A percentile compares a stretch with the other conserved stretches of the same genome.
phyloP scores from a whole-genome alignment of 2,329 filamentous ascomycete species.

The Dactylonectria estremocensis region DNA sequence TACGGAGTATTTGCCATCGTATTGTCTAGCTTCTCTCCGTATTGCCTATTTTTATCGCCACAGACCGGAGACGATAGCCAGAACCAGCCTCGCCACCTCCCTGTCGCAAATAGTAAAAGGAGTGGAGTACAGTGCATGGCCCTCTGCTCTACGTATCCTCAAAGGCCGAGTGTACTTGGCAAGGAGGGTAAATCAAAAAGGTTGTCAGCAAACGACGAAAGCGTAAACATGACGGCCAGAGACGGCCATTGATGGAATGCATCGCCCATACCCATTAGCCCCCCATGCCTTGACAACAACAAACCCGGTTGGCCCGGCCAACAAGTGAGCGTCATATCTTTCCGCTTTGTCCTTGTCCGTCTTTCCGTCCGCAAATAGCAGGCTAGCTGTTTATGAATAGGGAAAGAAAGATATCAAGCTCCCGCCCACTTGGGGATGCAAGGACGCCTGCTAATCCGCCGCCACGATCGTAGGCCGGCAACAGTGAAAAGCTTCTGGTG shows the following conservation, averaged over 20 bases:
- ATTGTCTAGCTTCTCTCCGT: not conserved
- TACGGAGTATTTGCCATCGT: too few species aligned
- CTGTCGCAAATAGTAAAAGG: not conserved
- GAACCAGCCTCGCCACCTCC: not conserved
- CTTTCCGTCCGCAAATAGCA: not conserved
- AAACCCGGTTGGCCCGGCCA: not conserved
- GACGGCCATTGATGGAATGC: constrained; percentile 19
- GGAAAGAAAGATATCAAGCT: constrained; percentile 2
- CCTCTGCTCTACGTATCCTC: not conserved
- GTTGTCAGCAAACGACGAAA: not conserved
- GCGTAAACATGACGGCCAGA: not conserved
- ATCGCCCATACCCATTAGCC: not conserved
- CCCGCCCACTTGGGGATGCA: not conserved
- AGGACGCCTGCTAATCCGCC: constrained; percentile 12
- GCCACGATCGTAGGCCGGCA: constrained; percentile 15
- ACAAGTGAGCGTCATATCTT: not conserved
- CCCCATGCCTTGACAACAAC: constrained; percentile 6
- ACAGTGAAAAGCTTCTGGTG: constrained; percentile 23
- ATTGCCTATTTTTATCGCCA: not conserved
- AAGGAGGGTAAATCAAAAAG: not conserved
- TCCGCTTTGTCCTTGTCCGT: not conserved
- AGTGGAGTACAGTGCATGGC: not conserved
- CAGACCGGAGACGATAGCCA: not conserved
- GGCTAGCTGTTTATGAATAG: not conserved
- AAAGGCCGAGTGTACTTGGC: not conserved